Evolutionary conservation across 2,329 filamentous ascomycete genomes (phyloP), one percentile per base, ranked within the genome.

Genomic region (Dothideomycetidae sp.): DNA sequence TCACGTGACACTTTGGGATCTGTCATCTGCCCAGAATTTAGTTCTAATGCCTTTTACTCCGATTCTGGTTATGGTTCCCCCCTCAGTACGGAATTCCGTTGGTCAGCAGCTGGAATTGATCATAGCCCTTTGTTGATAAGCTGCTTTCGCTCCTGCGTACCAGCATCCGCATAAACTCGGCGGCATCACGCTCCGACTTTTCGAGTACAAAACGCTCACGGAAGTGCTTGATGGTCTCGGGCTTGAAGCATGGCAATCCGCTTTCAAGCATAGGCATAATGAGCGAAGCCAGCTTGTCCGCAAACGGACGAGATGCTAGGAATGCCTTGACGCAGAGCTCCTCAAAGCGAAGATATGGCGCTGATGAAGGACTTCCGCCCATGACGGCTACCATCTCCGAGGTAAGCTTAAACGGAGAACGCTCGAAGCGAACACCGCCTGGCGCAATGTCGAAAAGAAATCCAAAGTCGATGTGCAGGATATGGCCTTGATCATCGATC

Each of bases 361-460:
- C 88, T 36, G 86, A 81, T 29, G 80, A 76, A 3, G 75, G 79
- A 38, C 57, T 51, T 33, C 86, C 86, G 37, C 90, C 88, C 88
- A 99, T 96, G 50, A 99, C 90, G n/a, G 86, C 83, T 42, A 98
- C 72, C 92, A 98, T 98, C 57, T 99, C 90, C 5, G 76, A 73
- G 1, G 90, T 98, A 38, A 99, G 74, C 63, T 99, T 99, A 70
- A 99, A 99, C 0, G 90, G 90, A 0, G 90, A 90, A 15, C 90
- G 80, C 66, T 99, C 90, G 54, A 99, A 99, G 50, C 86, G 88
- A 53, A 98, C 85, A 42, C 92, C 90, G 33, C 90, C 90, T 0
- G 90, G 90, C 1, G 86, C 90, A 49, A 98, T 96, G 54, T 98
- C 92, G 61, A 99, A 98, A 63, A 88, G 96, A 71, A 98, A 99